Evolutionary conservation across 139 green algal species (phyloP), one percentile per base, ranked within the genome.

Genomic region (Picochlorum costavermella): DNA sequence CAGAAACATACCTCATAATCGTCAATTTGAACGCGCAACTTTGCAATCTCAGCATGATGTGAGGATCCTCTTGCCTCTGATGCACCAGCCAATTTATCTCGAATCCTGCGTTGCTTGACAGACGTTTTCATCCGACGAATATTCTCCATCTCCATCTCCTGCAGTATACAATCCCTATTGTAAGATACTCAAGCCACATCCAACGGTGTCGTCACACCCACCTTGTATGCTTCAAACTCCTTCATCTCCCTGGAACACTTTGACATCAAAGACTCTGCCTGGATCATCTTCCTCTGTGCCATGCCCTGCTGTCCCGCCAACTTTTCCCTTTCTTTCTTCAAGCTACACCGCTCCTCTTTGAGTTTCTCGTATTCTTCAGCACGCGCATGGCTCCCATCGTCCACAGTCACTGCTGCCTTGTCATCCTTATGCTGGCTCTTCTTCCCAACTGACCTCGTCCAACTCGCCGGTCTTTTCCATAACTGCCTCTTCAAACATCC

Each of bases 201-300:
- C 55, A 87, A 83, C 9, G 33, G 5, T 13, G 8, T 40, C 8
- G 20, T 23, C 20, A 23, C 33, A 11, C 33, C 8, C 11, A 40
- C 33, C 86, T 85, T 77, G 20, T 82, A 78, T 10, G 48, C 64
- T 53, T 90, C 80, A 61, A 77, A 88, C 0, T 81, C 72, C 25
- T 58, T 40, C 4, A 78, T 74, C 58, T 94, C 79, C 45, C 80
- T 57, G 49, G 87, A 77, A 43, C 91, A 51, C 23, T 67, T 65
- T 11, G 33, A 40, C 33, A 40, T 40, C 33, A 40, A 12, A 8
- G 33, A 40, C 33, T 40, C 33, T 40, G 33, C 30, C 26, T 29
- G 58, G 30, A 37, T 65, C 36, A 51, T 33, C 51, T 58, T 58
- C 50, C 50, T 58, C 31, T 62, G 64, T 43, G 5, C 53, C 48